phyloP scores from a whole-genome alignment of 176 grass and related monocot species.

The Triticum dicoccoides region DNA sequence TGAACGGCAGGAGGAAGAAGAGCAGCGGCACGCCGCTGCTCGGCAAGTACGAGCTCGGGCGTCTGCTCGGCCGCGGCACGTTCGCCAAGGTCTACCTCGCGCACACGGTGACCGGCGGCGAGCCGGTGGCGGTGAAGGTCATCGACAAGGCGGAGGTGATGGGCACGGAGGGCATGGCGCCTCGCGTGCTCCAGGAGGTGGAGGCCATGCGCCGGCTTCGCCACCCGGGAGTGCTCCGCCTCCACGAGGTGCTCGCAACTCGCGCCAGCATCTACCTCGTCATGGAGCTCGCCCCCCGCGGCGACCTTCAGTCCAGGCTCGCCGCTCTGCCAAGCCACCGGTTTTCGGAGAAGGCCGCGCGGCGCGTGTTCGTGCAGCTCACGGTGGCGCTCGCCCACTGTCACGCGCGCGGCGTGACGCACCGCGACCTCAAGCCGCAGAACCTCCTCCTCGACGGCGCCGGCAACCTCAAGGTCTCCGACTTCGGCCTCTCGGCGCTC shows the following conservation, averaged over 20 bases:
- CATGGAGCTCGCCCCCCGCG: conserved; percentile 59
- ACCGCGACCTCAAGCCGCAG: conserved; percentile 96
- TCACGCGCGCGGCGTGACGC: not conserved
- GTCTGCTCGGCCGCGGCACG: conserved; percentile 58
- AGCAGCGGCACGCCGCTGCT: conserved; percentile 33
- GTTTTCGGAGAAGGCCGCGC: conserved; percentile 36
- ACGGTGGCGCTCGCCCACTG: conserved; percentile 9
- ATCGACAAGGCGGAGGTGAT: conserved; percentile 55
- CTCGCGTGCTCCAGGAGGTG: conserved; percentile 53
- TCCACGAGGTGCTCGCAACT: conserved; percentile 71
- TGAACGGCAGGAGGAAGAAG: not conserved
- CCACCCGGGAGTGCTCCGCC: conserved; percentile 63
- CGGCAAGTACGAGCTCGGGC: conserved; percentile 67
- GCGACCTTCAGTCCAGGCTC: conserved; percentile 47
- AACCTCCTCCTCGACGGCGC: conserved; percentile 86
- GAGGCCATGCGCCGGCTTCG: conserved; percentile 66
- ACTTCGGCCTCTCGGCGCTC: conserved; percentile 71
- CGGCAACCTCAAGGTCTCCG: conserved; percentile 88
- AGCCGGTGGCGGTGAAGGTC: conserved; percentile 46
- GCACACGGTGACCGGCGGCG: too few relatives aligned
- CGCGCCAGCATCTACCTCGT: conserved; percentile 62
- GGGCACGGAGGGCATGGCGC: conserved; percentile 33
- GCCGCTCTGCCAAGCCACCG: conserved; percentile 32
- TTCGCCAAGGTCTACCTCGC: conserved; percentile 80
- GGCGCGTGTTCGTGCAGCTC: conserved; percentile 65